phyloP scores from a whole-genome alignment of 2,329 filamentous ascomycete genomes.

The Venturia effusa region DNA sequence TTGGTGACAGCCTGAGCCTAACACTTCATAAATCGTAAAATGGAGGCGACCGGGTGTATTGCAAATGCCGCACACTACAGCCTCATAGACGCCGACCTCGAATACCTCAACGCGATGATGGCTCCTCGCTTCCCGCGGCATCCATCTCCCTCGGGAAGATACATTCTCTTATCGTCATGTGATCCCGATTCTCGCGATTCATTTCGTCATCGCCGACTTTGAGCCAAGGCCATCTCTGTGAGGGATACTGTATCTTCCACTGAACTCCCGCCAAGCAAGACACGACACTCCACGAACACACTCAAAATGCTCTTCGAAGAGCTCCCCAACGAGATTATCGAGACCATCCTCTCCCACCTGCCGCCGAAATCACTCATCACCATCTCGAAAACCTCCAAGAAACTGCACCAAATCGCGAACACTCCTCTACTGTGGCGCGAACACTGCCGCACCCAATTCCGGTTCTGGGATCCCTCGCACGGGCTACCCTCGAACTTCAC shows the following conservation, averaged over 20 bases:
- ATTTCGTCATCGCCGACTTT: not conserved
- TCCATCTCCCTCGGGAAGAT: too few species aligned
- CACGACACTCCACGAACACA: not conserved
- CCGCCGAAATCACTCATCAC: slow-evolving; percentile 39
- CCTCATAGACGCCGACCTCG: too few species aligned
- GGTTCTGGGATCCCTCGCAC: slow-evolving; percentile 56
- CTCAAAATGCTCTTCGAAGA: not conserved
- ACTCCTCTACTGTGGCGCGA: slow-evolving; percentile 70
- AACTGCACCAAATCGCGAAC: slow-evolving; percentile 54
- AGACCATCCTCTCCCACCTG: slow-evolving; percentile 60
- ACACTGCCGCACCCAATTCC: slow-evolving; percentile 60
- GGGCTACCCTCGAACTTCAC: slow-evolving; percentile 23
- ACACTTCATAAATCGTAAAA: too few species aligned
- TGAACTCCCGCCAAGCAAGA: too few species aligned
- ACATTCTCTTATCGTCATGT: not conserved
- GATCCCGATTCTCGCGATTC: not conserved
- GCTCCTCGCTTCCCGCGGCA: not conserved
- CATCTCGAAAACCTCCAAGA: slow-evolving; percentile 50
- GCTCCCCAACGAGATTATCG: slow-evolving; percentile 70
- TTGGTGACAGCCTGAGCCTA: too few species aligned
- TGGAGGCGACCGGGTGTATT: too few species aligned
- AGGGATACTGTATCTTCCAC: too few species aligned
- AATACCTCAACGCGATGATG: not conserved
- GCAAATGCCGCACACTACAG: too few species aligned
- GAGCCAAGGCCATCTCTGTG: not conserved